Conservation (phyloP, 768 basidiomycete species). For the Hygrophorus pudorinus region DNA sequence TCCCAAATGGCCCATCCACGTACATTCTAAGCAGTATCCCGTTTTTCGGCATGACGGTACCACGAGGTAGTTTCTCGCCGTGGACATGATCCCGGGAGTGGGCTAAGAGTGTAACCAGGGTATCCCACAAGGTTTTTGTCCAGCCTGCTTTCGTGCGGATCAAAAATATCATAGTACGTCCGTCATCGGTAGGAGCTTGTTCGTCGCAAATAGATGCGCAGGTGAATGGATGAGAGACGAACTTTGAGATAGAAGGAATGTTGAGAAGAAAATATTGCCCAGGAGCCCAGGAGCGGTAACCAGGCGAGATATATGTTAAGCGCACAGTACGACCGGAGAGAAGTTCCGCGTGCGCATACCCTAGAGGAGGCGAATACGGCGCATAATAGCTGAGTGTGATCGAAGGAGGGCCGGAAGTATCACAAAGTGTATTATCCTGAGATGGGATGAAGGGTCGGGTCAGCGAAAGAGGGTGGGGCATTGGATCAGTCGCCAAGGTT, state of each 20-base stretch:
- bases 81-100: constrained; percentile 17
- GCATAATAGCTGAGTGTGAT: background rate
- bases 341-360: constrained; percentile 59
- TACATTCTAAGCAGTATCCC: constrained; percentile 47
- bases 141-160: constrained; percentile 64
- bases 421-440: no score
- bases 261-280: constrained; percentile 73
- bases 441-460: no score
- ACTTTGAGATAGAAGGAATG: constrained; percentile 51
- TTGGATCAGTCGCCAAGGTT: no score
- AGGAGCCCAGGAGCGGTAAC: constrained; percentile 54
- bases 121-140: constrained; percentile 56
- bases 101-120: constrained; percentile 28
- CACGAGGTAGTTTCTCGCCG: constrained; percentile 21
- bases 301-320: constrained; percentile 49
- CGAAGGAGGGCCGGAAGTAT: no score
- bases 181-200: constrained; percentile 31
- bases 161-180: constrained; percentile 51
- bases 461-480: no score
- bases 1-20: constrained; percentile 66
- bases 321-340: constrained; percentile 64
- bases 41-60: constrained; percentile 23
- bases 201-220: constrained; percentile 50
- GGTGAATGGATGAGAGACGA: constrained; percentile 68
- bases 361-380: constrained; percentile 44